Percentiles rank a stretch among this genome's conserved stretches.
Evolutionary conservation across 1,139 yeast species (phyloP).

Genomic region (Arxiozyma bovina): DNA sequence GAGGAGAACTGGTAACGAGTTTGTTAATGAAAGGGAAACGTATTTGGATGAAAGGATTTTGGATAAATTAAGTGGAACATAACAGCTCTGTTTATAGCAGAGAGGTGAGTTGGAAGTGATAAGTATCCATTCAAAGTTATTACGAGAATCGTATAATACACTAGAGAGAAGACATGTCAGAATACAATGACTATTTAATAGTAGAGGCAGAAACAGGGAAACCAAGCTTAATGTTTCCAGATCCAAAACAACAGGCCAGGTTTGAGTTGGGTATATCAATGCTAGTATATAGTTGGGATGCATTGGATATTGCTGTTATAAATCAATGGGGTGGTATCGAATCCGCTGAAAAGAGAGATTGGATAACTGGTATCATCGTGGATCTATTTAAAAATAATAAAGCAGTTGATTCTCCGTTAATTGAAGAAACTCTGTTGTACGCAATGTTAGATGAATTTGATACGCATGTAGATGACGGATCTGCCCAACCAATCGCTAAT

Average conservation of each 20-base stretch:
- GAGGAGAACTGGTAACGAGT: not conserved
- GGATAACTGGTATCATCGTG: constrained; percentile 79
- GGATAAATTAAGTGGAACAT: not conserved
- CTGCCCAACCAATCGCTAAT: constrained; percentile 68
- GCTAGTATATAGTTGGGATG: constrained; percentile 86
- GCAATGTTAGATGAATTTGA: constrained; percentile 96
- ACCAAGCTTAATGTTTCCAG: constrained; percentile 42
- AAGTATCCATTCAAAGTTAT: not conserved
- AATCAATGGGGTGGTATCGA: constrained; percentile 95
- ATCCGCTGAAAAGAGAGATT: constrained; percentile 84
- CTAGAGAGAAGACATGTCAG: constrained; percentile 2
- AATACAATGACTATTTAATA: constrained; percentile 27
- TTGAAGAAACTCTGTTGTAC: constrained; percentile 77
- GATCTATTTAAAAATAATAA: constrained; percentile 61
- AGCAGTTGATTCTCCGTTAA: constrained; percentile 62
- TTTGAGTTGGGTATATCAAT: constrained; percentile 92
- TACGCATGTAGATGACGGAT: constrained; percentile 77
- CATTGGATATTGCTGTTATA: constrained; percentile 84
- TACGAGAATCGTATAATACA: not conserved
- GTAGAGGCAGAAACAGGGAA: constrained; percentile 35
- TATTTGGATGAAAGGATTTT: not conserved
- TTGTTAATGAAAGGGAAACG: too few species aligned
- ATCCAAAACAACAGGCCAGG: constrained; percentile 65
- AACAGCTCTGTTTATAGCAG: not conserved
- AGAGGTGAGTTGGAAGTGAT: not conserved